Percentiles rank a stretch among this genome's conserved stretches.
These are phyloP conservation scores for Trichoderma koningii DNA, from an alignment of 2,329 filamentous ascomycete species.

Conservation along the genomic window DNA sequence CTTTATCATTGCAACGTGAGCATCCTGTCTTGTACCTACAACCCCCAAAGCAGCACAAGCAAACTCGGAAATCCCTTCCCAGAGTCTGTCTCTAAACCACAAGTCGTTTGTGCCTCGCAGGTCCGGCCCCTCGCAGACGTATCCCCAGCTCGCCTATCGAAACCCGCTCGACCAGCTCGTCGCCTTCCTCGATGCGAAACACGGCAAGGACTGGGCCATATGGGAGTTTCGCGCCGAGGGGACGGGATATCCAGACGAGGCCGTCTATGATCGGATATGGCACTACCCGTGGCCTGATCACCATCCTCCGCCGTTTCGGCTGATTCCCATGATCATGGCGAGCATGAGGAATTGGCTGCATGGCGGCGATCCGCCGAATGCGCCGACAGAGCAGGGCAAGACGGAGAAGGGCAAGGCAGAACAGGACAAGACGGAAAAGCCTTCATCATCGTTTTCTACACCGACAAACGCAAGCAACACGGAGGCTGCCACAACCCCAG, in stretches of 20 bases:
- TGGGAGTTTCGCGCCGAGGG: constrained; percentile 98
- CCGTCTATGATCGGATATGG: constrained; percentile 80
- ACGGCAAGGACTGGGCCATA: constrained; percentile 84
- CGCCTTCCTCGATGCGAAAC: constrained; percentile 81
- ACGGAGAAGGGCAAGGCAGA: neutral
- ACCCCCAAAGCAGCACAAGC: neutral
- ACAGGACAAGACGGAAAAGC: neutral
- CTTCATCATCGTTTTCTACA: neutral
- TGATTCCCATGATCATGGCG: constrained; percentile 86
- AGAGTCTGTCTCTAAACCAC: neutral
- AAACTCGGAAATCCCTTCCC: too few species aligned
- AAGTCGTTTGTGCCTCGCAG: constrained; percentile 51
- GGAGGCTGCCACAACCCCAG: neutral
- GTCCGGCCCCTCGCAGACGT: constrained; percentile 85
- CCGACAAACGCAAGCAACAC: neutral
- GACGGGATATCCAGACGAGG: constrained; percentile 88
- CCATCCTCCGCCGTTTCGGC: constrained; percentile 87
- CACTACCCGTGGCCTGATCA: constrained; percentile 98
- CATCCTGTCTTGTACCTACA: neutral
- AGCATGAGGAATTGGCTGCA: constrained; percentile 89
- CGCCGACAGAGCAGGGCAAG: neutral
- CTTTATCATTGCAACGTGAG: constrained; percentile 66
- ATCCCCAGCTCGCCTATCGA: constrained; percentile 88
- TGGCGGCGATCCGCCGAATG: constrained; percentile 45
- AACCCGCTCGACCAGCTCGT: constrained; percentile 89